A percentile compares a stretch with the other conserved stretches of the same genome.
Conservation (phyloP, 139 green algal species). For the Picochlorum costavermella region DNA sequence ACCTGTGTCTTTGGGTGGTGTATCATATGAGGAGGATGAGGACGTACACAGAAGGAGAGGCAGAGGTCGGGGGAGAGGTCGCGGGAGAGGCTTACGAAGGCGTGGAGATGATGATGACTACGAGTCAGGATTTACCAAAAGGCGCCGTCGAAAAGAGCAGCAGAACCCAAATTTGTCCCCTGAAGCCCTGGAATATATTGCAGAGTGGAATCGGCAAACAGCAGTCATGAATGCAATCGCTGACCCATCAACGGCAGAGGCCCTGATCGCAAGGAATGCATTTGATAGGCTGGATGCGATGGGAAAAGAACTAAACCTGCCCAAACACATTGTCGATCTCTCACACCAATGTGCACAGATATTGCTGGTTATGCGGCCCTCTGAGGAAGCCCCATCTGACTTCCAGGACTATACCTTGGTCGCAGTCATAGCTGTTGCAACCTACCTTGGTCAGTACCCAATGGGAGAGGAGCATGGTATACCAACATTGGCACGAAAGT, state of each 20-base stretch:
- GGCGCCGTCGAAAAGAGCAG: neutral
- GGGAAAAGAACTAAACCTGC: constrained; percentile 32
- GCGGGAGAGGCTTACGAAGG: neutral
- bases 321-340: constrained; percentile 39
- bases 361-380: constrained; percentile 65
- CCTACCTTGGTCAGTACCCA: constrained; percentile 52
- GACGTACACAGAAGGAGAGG: constrained; percentile 10
- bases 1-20: constrained; percentile 8
- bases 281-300: constrained; percentile 49
- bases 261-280: constrained; percentile 47
- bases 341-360: constrained; percentile 67
- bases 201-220: constrained; percentile 55
- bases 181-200: constrained; percentile 22
- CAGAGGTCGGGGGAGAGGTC: constrained; percentile 4
- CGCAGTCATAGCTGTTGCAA: constrained; percentile 59
- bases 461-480: constrained; percentile 57
- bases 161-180: constrained; percentile 5
- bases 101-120: constrained; percentile 20
- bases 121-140: neutral
- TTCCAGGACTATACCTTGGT: constrained; percentile 83
- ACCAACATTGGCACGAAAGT: constrained; percentile 44
- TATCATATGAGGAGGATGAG: constrained; percentile 21
- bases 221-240: constrained; percentile 43
- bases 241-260: constrained; percentile 44
- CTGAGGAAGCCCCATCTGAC: constrained; percentile 56